Percentiles rank a stretch among this genome's conserved stretches.
Conservation (phyloP, 768 basidiomycete genomes). For the Mycena galopus region DNA sequence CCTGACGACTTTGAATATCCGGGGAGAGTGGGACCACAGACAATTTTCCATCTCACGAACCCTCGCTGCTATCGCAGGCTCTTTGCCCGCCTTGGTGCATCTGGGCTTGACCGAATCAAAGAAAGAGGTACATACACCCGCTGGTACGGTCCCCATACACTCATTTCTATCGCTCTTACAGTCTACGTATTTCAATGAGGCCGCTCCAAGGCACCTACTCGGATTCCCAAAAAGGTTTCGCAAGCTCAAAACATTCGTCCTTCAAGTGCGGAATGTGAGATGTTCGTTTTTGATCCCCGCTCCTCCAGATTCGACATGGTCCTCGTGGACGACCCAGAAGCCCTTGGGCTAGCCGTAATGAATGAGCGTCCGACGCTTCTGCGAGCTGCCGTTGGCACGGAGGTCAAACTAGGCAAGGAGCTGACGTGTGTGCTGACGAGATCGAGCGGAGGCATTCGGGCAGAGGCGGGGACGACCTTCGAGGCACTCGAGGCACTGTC, state of each 20-base stretch:
- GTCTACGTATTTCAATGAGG: too few relatives aligned
- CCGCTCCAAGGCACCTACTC: neutral
- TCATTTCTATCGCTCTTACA: too few relatives aligned
- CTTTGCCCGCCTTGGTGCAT: too few relatives aligned
- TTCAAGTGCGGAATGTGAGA: neutral
- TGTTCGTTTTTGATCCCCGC: neutral
- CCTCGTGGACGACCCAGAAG: neutral
- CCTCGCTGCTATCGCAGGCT: too few relatives aligned
- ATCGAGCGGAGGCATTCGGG: neutral
- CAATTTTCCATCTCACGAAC: too few relatives aligned
- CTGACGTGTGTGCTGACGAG: neutral
- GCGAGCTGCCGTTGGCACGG: neutral
- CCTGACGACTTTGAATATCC: too few relatives aligned
- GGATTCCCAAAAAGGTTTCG: too few relatives aligned
- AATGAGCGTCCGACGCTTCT: slow-evolving; percentile 7
- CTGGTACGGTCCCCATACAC: too few relatives aligned
- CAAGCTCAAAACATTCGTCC: neutral
- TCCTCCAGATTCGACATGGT: neutral
- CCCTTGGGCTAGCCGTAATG: neutral
- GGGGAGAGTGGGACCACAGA: neutral
- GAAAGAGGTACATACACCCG: too few relatives aligned
- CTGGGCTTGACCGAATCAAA: too few relatives aligned
- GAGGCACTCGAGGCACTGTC: neutral
- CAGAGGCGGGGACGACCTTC: neutral
- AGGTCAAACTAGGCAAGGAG: neutral